Base-by-base conservation (phyloP, 441 rosid species). In the Euphorbia schlechtendalii region DNA sequence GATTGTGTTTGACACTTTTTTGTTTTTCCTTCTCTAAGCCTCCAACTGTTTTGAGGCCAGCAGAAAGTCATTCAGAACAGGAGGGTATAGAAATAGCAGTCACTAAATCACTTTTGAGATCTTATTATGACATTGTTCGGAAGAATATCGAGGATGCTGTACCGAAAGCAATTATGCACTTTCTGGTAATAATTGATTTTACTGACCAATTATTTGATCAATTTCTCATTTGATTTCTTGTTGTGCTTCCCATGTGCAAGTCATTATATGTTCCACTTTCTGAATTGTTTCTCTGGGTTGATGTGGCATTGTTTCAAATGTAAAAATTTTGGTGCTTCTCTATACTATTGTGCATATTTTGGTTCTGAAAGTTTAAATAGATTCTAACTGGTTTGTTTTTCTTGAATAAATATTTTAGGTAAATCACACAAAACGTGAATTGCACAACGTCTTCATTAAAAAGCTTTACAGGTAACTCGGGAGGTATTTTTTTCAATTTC, bases 111-210 rank as follows among this genome's bases (percentile, higher is more conserved):
- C 84, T 91, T 32, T 78, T 94, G 75, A 82, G 81, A 77, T 94
- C 99, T 12, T 93, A 90, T 75, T 93, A 90, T 30, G 90, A 93
- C 77, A 90, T 93, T 76, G 97, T 87, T 30, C 76, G 99, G 75
- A 94, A 86, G 86, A 91, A 91, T 77, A 74, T 89, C 3, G 96
- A 91, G 78, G 98, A 94, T 70, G 75, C 77, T 24, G 73, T 91
- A 34, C 98, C 99, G 8, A 94, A 94, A 82, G 94, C 98, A 61
- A 85, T 94, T 69, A 94, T 94, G 90, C 99, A 89, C 74, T 94
- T 94, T 77, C 83, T 94, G 96, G 98, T 94, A 78, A 79, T 67
- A 62, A 56, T 52, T 34, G 13, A 62, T 61, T 58, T 38, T 22
- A 52, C 36, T 15, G 8, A 64, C 28, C 40, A 7, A 3, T 56